A percentile compares a stretch with the other conserved stretches of the same genome.
Evolutionary conservation across 129 eudicot genomes (phyloP).

Genomic region (Silybum marianum): DNA sequence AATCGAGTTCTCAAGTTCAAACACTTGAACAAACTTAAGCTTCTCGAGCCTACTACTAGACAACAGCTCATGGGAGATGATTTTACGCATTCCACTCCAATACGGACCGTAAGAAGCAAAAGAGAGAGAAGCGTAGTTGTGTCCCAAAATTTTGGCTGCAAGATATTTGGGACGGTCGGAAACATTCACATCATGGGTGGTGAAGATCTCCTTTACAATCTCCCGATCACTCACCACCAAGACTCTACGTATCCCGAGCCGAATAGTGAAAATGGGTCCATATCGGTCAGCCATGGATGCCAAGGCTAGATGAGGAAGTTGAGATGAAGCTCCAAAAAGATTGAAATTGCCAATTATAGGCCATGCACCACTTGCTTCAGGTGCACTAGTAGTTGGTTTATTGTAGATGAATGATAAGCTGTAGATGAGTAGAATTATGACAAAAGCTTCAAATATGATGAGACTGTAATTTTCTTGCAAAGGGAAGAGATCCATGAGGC

Average conservation of each 20-base stretch:
- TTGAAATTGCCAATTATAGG: conserved; percentile 50
- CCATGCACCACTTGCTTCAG: conserved; percentile 56
- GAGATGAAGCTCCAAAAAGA: conserved; percentile 5
- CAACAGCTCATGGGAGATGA: conserved; percentile 27
- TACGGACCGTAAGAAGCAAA: conserved; percentile 36
- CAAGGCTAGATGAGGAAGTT: conserved; percentile 21
- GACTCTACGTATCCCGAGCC: conserved; percentile 22
- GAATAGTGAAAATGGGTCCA: conserved; percentile 32
- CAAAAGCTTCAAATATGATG: not conserved
- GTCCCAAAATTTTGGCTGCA: conserved; percentile 26
- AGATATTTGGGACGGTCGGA: conserved; percentile 16
- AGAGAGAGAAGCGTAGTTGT: conserved; percentile 13
- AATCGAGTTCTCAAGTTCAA: conserved; percentile 4
- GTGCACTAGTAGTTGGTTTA: conserved; percentile 11
- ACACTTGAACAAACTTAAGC: conserved; percentile 10
- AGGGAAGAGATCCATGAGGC: not conserved
- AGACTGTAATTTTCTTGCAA: not conserved
- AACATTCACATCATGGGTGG: conserved; percentile 27
- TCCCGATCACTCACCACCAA: conserved; percentile 34
- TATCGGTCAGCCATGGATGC: conserved; percentile 32
- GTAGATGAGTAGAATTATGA: not conserved
- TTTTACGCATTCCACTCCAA: conserved; percentile 40
- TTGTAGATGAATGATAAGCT: not conserved
- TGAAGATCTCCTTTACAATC: conserved; percentile 29
- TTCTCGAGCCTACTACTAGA: conserved; percentile 22